Evolutionary conservation across 345 rosid species (phyloP).

Genomic region (Melaleuca alternifolia): DNA sequence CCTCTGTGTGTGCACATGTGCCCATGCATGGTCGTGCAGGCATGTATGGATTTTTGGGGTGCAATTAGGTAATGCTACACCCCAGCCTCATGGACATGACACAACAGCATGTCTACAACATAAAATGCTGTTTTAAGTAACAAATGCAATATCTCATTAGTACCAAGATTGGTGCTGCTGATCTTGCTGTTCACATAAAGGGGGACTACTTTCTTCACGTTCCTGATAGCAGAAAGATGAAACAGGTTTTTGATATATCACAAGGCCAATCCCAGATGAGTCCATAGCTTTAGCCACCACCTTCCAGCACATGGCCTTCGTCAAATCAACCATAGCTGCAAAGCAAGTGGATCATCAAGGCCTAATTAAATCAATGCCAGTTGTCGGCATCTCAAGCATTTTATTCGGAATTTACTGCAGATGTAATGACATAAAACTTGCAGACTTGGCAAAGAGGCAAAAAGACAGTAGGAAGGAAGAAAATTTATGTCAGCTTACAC

Average conservation of each 20-base stretch:
- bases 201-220: conserved; percentile 43
- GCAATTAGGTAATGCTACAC: not conserved
- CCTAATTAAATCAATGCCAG: not conserved
- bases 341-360: not conserved
- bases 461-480: not conserved
- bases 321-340: conserved; percentile 73
- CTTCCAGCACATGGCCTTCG: conserved; percentile 81
- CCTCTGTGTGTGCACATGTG: not conserved
- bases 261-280: conserved; percentile 65
- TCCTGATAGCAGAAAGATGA: conserved; percentile 57
- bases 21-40: not conserved
- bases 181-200: conserved; percentile 46
- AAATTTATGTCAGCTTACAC: conserved; percentile 4
- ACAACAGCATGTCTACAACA: not conserved
- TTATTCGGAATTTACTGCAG: not conserved
- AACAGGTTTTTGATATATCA: conserved; percentile 72
- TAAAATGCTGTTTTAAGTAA: not conserved
- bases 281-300: conserved; percentile 50
- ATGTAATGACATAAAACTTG: not conserved
- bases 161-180: conserved; percentile 56
- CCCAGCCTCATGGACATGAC: not conserved
- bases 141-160: not conserved
- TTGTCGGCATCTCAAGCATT: not conserved
- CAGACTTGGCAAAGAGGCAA: not conserved
- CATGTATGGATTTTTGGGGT: not conserved